Base-by-base conservation (phyloP, 2,329 filamentous ascomycete genomes). In the Fusarium abutilonis region DNA sequence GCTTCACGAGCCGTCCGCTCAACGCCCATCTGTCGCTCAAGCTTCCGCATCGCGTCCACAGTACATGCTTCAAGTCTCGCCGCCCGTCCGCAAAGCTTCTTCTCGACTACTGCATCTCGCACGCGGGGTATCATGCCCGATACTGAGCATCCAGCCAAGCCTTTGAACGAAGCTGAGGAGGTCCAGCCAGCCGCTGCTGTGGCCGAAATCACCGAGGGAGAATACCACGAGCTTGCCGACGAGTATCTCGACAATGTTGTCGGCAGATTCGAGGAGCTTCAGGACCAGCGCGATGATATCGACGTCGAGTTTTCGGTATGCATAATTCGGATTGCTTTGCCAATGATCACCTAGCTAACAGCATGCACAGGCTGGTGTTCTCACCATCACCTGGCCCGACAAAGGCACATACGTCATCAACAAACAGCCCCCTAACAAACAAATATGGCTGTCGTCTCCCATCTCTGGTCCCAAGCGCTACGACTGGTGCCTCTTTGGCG, bases 381-480 rank as follows among this genome's bases (percentile, higher is more conserved):
- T 98, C 68, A 93, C 88, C 63, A 82, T 98, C 71, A 82, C 80
- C 7, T 86, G 91, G 68, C 86, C 87, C 2, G 80, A 83, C 11
- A 81, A 86, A 46, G 93, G 93, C 61, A 94, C 87, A 28, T 99
- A 96, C 74, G 91, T 99, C 58, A 85, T 99, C 79, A 99, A 99
- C 85, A 99, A 99, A 78, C 95, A 99, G 77, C 95, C 95, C 0
- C 93, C 94, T 17, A 98, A 97, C 82, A 95, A 93, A 82, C 95
- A 90, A 75, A 97, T 99, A 73, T 99, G 95, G 95, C 86, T 98
- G 41, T 95, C 92, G 34, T 96, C 92, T 39, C 95, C 95, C 4
- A 81, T 92, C 50, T 93, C 91, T 6, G 95, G 95, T 0, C 95
- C 95, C 13, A 97, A 97, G 79, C 89, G 94, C 56, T 99, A 89